Conservation (phyloP, 495 filamentous ascomycete species). For the Hyaloscypha variabilis region DNA sequence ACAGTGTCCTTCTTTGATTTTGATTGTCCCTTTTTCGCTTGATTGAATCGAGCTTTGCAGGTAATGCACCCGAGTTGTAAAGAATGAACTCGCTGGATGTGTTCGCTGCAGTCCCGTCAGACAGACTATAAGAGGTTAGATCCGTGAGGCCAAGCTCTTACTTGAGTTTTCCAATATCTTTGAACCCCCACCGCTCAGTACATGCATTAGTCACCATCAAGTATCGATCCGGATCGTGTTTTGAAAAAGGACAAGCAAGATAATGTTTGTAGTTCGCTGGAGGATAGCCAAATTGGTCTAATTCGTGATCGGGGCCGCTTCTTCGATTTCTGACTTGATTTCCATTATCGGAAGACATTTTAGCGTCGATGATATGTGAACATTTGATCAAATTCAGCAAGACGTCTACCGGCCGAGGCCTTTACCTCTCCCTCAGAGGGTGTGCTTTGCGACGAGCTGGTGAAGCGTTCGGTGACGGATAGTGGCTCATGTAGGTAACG, state of each 20-base stretch:
- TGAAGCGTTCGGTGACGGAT: too few relatives aligned
- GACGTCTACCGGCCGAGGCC: too few relatives aligned
- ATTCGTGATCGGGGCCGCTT: too few relatives aligned
- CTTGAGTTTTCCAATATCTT: background rate
- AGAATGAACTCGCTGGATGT: constrained; percentile 3
- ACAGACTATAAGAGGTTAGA: background rate
- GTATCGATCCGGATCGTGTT: background rate
- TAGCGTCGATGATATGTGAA: too few relatives aligned
- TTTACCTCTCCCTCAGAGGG: too few relatives aligned
- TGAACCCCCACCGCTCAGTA: background rate
- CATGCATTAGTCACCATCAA: background rate
- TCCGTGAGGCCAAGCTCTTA: background rate
- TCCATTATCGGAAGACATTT: too few relatives aligned
- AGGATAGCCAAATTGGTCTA: background rate
- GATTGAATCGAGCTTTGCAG: constrained; percentile 1
- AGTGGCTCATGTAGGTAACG: too few relatives aligned
- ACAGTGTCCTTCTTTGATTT: too few relatives aligned
- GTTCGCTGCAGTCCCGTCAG: background rate
- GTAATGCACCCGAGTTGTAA: background rate
- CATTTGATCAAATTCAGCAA: too few relatives aligned
- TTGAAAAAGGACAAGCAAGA: background rate
- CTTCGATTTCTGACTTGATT: too few relatives aligned
- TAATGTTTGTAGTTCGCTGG: background rate
- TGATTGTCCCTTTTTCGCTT: background rate
- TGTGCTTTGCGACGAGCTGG: too few relatives aligned